Percentiles rank a stretch among this genome's conserved stretches.
Conservation (phyloP, 176 grass and related monocot genomes). For the Miscanthus lutarioriparius region DNA sequence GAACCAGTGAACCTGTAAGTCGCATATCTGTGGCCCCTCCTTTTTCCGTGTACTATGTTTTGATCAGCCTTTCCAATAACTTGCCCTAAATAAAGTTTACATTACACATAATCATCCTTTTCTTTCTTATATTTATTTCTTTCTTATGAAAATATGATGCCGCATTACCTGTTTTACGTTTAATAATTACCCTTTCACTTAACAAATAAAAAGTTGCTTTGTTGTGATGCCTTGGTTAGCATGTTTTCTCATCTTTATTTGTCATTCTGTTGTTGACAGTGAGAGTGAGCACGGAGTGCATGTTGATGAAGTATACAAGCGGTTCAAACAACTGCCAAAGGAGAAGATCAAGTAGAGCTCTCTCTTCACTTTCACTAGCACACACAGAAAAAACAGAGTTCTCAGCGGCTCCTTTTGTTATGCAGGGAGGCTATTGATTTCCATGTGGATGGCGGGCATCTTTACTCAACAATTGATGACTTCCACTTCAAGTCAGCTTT, state of each 20-base stretch:
- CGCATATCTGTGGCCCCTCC: neutral
- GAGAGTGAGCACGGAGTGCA: slow-evolving; percentile 84
- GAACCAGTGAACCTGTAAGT: slow-evolving; percentile 88
- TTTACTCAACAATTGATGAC: slow-evolving; percentile 88
- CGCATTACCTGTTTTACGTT: neutral
- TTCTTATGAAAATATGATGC: neutral
- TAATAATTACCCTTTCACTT: neutral
- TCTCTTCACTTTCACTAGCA: neutral
- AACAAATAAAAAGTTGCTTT: neutral
- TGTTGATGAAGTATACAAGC: slow-evolving; percentile 65
- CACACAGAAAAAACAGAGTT: neutral
- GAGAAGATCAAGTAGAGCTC: slow-evolving; percentile 53
- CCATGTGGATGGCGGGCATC: slow-evolving; percentile 58
- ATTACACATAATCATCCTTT: neutral
- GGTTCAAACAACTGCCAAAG: slow-evolving; percentile 44
- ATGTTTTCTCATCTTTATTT: neutral
- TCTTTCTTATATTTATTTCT: neutral
- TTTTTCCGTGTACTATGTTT: neutral
- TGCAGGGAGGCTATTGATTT: slow-evolving; percentile 78
- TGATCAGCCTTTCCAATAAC: neutral
- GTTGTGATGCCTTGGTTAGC: neutral
- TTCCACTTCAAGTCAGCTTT: slow-evolving; percentile 74
- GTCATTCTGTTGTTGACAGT: slow-evolving; percentile 23
- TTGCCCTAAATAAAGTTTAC: neutral
- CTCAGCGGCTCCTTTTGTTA: neutral